Base-by-base conservation (phyloP, 2,329 filamentous ascomycete genomes). In the Microascus cirrosus region DNA sequence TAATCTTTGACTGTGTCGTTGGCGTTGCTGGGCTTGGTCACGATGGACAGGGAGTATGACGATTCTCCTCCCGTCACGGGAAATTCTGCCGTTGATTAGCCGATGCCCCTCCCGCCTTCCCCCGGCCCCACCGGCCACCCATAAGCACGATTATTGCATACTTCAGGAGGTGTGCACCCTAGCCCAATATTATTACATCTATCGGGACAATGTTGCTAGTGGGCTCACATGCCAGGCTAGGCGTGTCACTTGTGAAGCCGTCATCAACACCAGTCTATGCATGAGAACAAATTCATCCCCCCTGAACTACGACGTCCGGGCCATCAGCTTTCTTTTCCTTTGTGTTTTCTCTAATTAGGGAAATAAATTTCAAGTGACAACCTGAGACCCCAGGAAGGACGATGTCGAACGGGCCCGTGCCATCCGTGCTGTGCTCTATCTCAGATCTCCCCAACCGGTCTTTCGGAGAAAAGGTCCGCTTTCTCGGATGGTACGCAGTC, bases 381-480 rank as follows among this genome's bases (percentile, higher is more conserved):
- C 8, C 39, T 18, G 39, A 45, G 39, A 8, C 8, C 54, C 35
- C 18, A 5, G 12, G 39, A 8, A 11, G 51, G 50, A 18, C 24
- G 20, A 82, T 82, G 80, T 79, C 77, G 22, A 72, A 71, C 61
- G 82, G 80, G 10, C 87, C 89, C 32, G 73, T 82, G 35, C 81
- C 90, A 7, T 86, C 85, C 24, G 76, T 73, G 59, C 74, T 85
- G 48, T 83, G 85, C 60, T 83, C 90, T 60, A 76, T 93, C 58
- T 82, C 81, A 15, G 74, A 80, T 59, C 72, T 92, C 15, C 73
- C 79, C 3, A 66, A 67, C 55, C 74, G 74, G 54, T 67, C 73
- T n/a, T 62, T 74, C 15, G 81, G 82, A 48, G 81, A 84, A n/a
- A 97, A 97, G 73, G 86, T 96, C 60, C 86, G 93, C 61, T 95